Evolutionary conservation across 108 stramenopile genomes (phyloP).

Genomic region (Nitzschia sp.): DNA sequence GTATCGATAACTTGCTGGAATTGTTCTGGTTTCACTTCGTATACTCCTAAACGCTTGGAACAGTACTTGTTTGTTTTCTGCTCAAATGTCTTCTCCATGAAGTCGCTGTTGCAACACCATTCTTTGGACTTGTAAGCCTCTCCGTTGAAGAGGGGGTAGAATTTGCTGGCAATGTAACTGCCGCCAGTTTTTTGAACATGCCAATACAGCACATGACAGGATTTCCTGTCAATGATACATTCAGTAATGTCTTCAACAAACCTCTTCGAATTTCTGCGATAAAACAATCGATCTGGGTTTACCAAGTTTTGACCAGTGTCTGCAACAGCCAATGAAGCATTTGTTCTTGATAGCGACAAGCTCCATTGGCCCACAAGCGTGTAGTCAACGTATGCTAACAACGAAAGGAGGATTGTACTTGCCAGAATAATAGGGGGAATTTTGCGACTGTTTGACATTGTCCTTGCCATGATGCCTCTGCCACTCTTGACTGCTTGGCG

Average conservation of each 20-base stretch:
- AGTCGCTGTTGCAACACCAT: slow-evolving; percentile 20
- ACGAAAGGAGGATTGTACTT: background rate
- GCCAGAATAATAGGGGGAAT: background rate
- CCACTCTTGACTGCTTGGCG: too few species aligned
- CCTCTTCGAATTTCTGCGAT: background rate
- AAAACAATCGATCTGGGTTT: slow-evolving; percentile 3
- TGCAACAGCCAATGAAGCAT: too few species aligned
- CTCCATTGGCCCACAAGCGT: too few species aligned
- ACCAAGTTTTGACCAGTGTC: too few species aligned
- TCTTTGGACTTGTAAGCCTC: slow-evolving; percentile 7
- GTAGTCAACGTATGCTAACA: background rate
- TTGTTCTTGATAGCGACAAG: too few species aligned
- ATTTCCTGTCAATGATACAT: slow-evolving; percentile 5
- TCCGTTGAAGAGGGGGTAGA: slow-evolving; percentile 7
- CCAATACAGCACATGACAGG: slow-evolving; percentile 19
- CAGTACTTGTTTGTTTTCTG: background rate
- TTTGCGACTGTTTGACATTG: too few species aligned
- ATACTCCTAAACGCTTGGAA: slow-evolving; percentile 12
- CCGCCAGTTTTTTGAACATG: slow-evolving; percentile 23
- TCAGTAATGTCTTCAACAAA: slow-evolving; percentile 2
- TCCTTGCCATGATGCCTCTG: too few species aligned
- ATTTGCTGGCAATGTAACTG: background rate
- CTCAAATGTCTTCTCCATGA: slow-evolving; percentile 8
- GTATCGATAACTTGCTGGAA: slow-evolving; percentile 10
- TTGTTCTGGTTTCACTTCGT: slow-evolving; percentile 10